Conservation (phyloP, 2,329 filamentous ascomycete genomes). For the Graphilbum ipis-grandicollis region DNA sequence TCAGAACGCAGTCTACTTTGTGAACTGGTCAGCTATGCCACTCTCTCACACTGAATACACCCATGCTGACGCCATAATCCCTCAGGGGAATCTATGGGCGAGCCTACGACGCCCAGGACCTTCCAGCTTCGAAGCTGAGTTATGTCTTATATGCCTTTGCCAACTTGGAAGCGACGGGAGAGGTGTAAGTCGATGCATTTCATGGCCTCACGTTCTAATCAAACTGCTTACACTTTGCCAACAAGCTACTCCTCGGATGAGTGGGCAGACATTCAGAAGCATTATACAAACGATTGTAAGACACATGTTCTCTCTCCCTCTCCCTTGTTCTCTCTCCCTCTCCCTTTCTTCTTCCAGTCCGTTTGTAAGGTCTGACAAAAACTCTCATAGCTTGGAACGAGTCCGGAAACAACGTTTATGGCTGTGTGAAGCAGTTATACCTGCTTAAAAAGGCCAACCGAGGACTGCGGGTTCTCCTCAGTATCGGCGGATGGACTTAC, state of each 20-base stretch:
- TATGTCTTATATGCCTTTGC: slow-evolving; percentile 72
- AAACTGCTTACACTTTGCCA: too few relatives aligned
- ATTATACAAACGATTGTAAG: slow-evolving; percentile 49
- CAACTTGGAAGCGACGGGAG: slow-evolving; percentile 53
- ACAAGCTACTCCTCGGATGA: slow-evolving; percentile 44
- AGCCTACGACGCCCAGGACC: slow-evolving; percentile 52
- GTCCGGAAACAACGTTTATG: slow-evolving; percentile 55
- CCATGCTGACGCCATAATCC: too few relatives aligned
- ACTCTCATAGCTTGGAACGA: slow-evolving; percentile 38
- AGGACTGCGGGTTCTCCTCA: slow-evolving; percentile 60
- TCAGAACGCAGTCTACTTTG: slow-evolving; percentile 28
- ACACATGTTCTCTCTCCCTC: too few relatives aligned
- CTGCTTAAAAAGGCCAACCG: slow-evolving; percentile 62
- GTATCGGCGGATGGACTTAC: slow-evolving; percentile 77
- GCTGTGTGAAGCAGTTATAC: slow-evolving; percentile 64
- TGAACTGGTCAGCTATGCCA: slow-evolving; percentile 25
- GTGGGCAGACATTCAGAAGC: slow-evolving; percentile 56
- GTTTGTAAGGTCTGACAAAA: too few relatives aligned
- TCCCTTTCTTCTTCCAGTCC: too few relatives aligned
- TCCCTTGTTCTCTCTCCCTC: too few relatives aligned
- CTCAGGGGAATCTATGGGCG: slow-evolving; percentile 59
- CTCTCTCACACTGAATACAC: too few relatives aligned
- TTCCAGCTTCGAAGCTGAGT: slow-evolving; percentile 53
- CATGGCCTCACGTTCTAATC: too few relatives aligned
- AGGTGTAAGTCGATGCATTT: slow-evolving; percentile 43